Base-by-base conservation (phyloP, 2,329 filamentous ascomycete genomes). In the Calonectria crousiana region DNA sequence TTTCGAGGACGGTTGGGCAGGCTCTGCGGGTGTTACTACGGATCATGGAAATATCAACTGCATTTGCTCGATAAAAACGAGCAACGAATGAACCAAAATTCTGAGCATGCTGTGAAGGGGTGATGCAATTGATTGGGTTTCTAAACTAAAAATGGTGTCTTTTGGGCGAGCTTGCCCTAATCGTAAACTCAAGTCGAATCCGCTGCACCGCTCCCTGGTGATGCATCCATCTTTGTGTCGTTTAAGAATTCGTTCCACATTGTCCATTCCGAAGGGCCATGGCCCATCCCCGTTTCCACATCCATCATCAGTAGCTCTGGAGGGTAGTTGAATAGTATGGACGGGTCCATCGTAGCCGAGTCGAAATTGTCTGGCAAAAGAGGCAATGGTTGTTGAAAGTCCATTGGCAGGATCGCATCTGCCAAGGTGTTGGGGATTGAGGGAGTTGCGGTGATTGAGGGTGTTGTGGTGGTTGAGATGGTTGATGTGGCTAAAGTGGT, bases 11-110 rank as follows among this genome's bases (percentile, higher is more conserved):
- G 87, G 85, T 86, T 88, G 86, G 88, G 86, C 85, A 89, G 86
- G 87, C 85, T 90, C 86, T 88, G 87, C 87, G 85, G 90, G 89
- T 91, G 89, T 91, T 91, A 90, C 85, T 88, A 89, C 85, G 88
- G 89, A 87, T 89, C 87, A 90, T 89, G 88, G 89, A 90, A 89
- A 89, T 88, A 87, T 88, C 87, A 87, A 86, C 86, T 88, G 88
- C 89, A 90, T 90, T 87, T 89, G 87, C 88, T 88, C 87, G 85
- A 83, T 84, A 86, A 86, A 62, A 83, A 82, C 81, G 85, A 82
- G 85, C 84, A 86, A 85, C 84, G 86, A 88, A 85, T 85, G 83
- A 85, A 86, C 83, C 84, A 83, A 84, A 83, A 83, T 75, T 80
- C 76, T 81, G 76, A 78, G 80, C 80, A 81, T 79, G 72, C 71